Percentiles rank a stretch among this genome's conserved stretches.
Conservation (phyloP, 805 yeast species). For the Monosporozyma aerobia region DNA sequence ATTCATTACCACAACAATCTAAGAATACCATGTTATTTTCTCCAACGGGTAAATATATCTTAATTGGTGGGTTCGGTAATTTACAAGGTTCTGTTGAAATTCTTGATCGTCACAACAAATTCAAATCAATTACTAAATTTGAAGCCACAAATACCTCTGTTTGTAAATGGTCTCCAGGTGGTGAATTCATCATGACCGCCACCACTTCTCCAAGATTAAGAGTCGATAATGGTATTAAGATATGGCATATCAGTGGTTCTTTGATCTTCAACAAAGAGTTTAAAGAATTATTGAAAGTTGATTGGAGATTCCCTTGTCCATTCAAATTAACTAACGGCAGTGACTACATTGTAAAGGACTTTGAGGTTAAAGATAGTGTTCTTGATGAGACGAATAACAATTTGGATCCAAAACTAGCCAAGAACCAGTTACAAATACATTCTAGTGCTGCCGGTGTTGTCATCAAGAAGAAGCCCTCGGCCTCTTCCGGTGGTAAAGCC, state of each 20-base stretch:
- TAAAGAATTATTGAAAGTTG: conserved; percentile 68
- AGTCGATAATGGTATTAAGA: conserved; percentile 88
- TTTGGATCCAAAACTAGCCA: conserved; percentile 40
- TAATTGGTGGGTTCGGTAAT: conserved; percentile 97
- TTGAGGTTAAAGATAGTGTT: conserved; percentile 5
- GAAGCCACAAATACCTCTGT: conserved; percentile 94
- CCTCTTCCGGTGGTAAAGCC: conserved; percentile 32
- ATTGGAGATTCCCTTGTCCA: conserved; percentile 60
- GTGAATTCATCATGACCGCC: conserved; percentile 85
- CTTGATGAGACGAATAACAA: conserved; percentile 4
- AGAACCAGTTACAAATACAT: conserved; percentile 57
- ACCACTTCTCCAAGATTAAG: conserved; percentile 95
- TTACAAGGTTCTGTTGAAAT: conserved; percentile 94
- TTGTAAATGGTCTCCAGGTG: conserved; percentile 97
- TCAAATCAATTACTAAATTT: conserved; percentile 66
- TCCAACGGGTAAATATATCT: conserved; percentile 84
- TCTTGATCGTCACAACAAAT: conserved; percentile 82
- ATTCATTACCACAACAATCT: conserved; percentile 75
- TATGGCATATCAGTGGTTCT: conserved; percentile 88
- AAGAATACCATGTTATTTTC: conserved; percentile 86
- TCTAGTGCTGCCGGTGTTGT: conserved; percentile 53
- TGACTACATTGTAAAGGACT: conserved; percentile 27
- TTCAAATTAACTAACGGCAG: conserved; percentile 20
- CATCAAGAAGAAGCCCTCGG: conserved; percentile 27
- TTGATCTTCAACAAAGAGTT: conserved; percentile 71